Percentiles rank a stretch among this genome's conserved stretches.
Conservation (phyloP, 495 filamentous ascomycete species). For the Cercophora samala region DNA sequence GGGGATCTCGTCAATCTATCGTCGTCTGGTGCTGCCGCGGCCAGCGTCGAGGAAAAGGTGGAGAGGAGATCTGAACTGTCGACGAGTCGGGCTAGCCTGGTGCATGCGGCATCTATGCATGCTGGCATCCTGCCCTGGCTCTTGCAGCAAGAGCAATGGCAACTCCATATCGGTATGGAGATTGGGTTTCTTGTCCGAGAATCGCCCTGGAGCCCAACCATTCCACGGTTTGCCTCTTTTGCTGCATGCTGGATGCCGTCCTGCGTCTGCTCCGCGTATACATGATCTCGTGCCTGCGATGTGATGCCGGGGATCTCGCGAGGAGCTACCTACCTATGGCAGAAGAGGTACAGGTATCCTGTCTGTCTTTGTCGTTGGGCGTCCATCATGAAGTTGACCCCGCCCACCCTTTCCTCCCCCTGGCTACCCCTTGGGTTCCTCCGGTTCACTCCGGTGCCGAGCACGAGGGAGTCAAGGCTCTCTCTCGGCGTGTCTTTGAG, state of each 20-base stretch:
- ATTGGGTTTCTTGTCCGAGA: constrained; percentile 15
- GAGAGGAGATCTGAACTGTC: not conserved
- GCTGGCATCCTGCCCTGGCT: constrained; percentile 2
- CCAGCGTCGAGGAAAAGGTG: constrained; percentile 1
- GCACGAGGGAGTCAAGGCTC: not conserved
- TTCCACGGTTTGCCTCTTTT: constrained; percentile 12
- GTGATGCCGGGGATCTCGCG: not conserved
- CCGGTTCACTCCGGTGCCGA: not conserved
- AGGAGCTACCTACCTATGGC: too few species aligned
- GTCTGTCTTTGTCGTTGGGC: not conserved
- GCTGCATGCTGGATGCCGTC: constrained; percentile 6
- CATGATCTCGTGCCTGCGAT: not conserved
- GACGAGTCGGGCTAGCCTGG: not conserved
- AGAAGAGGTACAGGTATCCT: too few species aligned
- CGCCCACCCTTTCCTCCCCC: not conserved
- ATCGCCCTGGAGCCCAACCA: constrained; percentile 17
- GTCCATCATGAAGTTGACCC: not conserved
- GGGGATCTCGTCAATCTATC: constrained; percentile 3
- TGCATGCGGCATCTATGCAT: constrained; percentile 13
- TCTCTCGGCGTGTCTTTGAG: not conserved
- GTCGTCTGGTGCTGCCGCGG: constrained; percentile 4
- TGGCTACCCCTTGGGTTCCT: not conserved
- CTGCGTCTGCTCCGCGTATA: constrained; percentile 11
- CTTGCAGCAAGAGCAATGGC: constrained; percentile 3
- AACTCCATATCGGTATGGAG: not conserved